Base-by-base conservation (phyloP, 371 early-diverging fungal species). In the Synchytrium microbalum region DNA sequence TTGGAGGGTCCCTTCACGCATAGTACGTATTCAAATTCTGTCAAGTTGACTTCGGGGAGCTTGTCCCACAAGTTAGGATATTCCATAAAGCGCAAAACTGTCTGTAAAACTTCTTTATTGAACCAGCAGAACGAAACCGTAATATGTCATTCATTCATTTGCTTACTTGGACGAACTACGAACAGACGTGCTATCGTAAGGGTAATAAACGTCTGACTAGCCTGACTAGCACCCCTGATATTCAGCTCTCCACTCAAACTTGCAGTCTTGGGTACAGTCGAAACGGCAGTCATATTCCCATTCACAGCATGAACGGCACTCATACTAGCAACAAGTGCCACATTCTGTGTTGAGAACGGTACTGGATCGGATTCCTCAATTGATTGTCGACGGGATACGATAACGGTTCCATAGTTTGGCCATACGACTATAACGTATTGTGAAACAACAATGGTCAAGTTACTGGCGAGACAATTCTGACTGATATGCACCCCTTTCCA, bases 361-460 rank as follows among this genome's bases (percentile, higher is more conserved):
- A n/a, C 97, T 90, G 8, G 96, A 86, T n/a, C 92, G 94, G 67
- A 92, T 95, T 33, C 93, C 89, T 60, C 97, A 95, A 63, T 92
- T 90, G 1, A 80, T 13, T 27, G n/a, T n/a, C n/a, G n/a, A n/a
- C n/a, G n/a, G 13, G n/a, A 3, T 2, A 19, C 1, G 68, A 69
- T 63, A 64, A 83, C 69, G 75, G 75, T 70, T 97, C 97, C 0
- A 96, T 89, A 1, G 88, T 90, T 67, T 96, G n/a, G n/a, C n/a
- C n/a, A n/a, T n/a, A n/a, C n/a, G n/a, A n/a, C n/a, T n/a, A n/a
- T n/a, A n/a, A n/a, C n/a, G n/a, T n/a, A n/a, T n/a, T n/a, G n/a
- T n/a, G n/a, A n/a, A n/a, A n/a, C n/a, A n/a, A n/a, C n/a, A n/a
- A n/a, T n/a, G n/a, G 93, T 92, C 93, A 98, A 2, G 95, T 94